phyloP scores from a whole-genome alignment of 106 monocot species.

The Posidonia australis region DNA sequence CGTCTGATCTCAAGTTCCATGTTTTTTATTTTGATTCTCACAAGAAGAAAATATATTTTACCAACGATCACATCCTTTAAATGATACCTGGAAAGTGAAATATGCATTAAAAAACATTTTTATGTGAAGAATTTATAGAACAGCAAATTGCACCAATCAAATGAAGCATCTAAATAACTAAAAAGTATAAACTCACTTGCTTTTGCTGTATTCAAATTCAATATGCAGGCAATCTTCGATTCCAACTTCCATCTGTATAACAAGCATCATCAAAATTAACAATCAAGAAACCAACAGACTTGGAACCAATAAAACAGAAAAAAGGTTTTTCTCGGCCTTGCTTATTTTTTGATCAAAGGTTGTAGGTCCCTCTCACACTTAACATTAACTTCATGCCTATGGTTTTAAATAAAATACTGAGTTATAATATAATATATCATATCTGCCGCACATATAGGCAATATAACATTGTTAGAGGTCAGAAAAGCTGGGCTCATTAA shows the following conservation, averaged over 20 bases:
- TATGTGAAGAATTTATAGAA: not conserved
- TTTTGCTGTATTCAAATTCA: constrained; percentile 80
- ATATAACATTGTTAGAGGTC: too few relatives aligned
- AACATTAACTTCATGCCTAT: too few relatives aligned
- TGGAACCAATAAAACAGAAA: not conserved
- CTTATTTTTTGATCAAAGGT: too few relatives aligned
- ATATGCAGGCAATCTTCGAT: constrained; percentile 84
- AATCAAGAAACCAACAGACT: not conserved
- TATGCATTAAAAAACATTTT: not conserved
- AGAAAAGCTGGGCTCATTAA: too few relatives aligned
- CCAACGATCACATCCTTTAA: constrained; percentile 75
- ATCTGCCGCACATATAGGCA: too few relatives aligned
- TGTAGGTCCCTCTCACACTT: too few relatives aligned
- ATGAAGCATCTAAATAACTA: not conserved
- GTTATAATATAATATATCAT: too few relatives aligned
- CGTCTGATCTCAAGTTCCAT: constrained; percentile 86
- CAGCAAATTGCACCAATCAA: not conserved
- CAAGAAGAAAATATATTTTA: constrained; percentile 89
- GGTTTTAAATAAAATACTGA: not conserved
- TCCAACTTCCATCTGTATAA: constrained; percentile 68
- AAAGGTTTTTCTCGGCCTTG: too few relatives aligned
- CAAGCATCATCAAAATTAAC: not conserved
- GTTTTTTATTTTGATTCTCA: constrained; percentile 89
- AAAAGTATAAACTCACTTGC: constrained; percentile 44
- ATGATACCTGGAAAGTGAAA: constrained; percentile 44